Conservation (phyloP, 495 filamentous ascomycete genomes). For the Extremus antarcticus region DNA sequence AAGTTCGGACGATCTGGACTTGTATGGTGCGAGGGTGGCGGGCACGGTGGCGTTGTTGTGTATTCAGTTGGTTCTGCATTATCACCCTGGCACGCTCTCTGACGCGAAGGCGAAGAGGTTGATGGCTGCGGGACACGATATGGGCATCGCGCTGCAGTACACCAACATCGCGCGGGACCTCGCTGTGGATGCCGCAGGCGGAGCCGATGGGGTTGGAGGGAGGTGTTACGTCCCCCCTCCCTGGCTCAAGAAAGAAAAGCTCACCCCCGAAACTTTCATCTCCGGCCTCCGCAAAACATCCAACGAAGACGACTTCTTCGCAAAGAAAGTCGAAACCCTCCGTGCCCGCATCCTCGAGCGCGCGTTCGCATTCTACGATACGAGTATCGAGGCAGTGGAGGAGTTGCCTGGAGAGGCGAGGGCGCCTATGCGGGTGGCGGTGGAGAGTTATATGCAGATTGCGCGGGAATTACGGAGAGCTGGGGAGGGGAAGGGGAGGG, state of each 20-base stretch:
- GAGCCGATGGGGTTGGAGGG: too few species aligned
- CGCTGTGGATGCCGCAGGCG: slow-evolving; percentile 45
- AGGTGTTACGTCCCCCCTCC: slow-evolving; percentile 51
- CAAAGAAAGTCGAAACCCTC: slow-evolving; percentile 34
- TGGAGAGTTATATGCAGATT: slow-evolving; percentile 68
- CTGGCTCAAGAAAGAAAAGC: slow-evolving; percentile 47
- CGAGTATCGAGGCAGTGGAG: slow-evolving; percentile 41
- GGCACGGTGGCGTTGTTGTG: slow-evolving; percentile 58
- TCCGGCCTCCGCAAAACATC: slow-evolving; percentile 32
- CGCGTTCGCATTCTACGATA: slow-evolving; percentile 44
- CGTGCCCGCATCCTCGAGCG: slow-evolving; percentile 41
- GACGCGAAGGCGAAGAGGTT: slow-evolving; percentile 17
- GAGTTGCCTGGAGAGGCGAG: slow-evolving; percentile 44
- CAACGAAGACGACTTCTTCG: slow-evolving; percentile 6
- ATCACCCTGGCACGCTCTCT: slow-evolving; percentile 27
- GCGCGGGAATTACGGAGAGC: slow-evolving; percentile 44
- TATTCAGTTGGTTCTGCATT: slow-evolving; percentile 48
- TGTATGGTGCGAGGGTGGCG: slow-evolving; percentile 50
- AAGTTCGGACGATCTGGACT: slow-evolving; percentile 42
- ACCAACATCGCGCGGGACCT: slow-evolving; percentile 65
- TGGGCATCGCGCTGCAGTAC: slow-evolving; percentile 60
- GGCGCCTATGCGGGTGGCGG: slow-evolving; percentile 51
- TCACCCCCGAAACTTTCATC: slow-evolving; percentile 44
- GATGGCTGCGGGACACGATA: slow-evolving; percentile 40
- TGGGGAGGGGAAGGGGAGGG: slow-evolving; percentile 26